A percentile compares a stretch with the other conserved stretches of the same genome.
Conservation (phyloP, 1,139 yeast genomes). For the Tardiomyces blankii region DNA sequence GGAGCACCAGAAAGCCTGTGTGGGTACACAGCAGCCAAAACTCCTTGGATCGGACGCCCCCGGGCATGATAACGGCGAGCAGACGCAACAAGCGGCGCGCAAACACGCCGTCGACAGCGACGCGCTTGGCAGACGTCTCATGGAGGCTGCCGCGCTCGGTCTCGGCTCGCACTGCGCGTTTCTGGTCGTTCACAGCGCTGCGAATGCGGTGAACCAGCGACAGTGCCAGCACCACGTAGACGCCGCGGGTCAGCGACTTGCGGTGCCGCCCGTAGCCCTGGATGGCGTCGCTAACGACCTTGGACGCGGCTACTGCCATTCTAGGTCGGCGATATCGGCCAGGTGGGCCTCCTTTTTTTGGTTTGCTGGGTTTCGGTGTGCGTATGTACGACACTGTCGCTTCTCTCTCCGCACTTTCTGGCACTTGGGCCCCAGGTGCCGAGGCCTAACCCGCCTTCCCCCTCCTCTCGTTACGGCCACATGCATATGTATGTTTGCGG, state of each 20-base stretch:
- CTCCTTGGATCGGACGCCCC: conserved; percentile 24
- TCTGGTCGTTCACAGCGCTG: conserved; percentile 13
- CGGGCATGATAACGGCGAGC: conserved; percentile 27
- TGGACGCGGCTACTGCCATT: conserved; percentile 4
- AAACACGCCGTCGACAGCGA: conserved; percentile 26
- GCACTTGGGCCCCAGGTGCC: neutral
- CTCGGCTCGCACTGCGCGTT: conserved; percentile 3
- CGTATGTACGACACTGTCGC: no score
- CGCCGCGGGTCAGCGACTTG: conserved; percentile 16
- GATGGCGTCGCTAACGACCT: conserved; percentile 2
- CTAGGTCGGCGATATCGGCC: conserved; percentile 4
- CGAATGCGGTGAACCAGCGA: conserved; percentile 15
- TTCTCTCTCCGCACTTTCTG: neutral
- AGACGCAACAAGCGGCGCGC: conserved; percentile 19
- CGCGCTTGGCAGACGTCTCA: conserved; percentile 7
- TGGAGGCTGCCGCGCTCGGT: neutral
- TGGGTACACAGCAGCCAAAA: conserved; percentile 41
- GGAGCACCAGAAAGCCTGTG: conserved; percentile 45
- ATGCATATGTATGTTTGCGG: no score
- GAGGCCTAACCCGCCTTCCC: no score
- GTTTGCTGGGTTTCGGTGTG: no score
- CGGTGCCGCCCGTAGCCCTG: conserved; percentile 16
- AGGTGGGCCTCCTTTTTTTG: no score
- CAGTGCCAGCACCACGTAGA: conserved; percentile 16
- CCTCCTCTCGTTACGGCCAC: no score